phyloP scores from a whole-genome alignment of 2,329 filamentous ascomycete genomes.

The Fusarium nodosum region DNA sequence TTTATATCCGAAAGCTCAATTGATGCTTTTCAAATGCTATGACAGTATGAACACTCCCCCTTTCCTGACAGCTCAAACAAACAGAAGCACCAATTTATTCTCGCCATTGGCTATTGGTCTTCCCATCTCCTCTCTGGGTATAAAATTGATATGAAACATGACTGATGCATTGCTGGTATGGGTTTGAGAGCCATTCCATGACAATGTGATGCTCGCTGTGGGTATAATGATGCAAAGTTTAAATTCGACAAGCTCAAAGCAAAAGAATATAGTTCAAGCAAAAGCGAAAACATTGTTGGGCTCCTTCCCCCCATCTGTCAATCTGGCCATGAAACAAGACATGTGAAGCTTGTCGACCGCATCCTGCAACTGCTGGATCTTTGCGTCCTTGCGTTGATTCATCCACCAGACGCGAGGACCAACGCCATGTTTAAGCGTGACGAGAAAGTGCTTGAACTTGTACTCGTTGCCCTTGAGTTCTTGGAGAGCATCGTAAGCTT shows the following conservation, averaged over 20 bases:
- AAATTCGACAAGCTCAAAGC: background rate
- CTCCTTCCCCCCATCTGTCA: background rate
- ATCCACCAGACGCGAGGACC: background rate
- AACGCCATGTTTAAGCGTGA: background rate
- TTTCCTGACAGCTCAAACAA: background rate
- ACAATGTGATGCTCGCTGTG: background rate
- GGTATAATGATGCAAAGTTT: background rate
- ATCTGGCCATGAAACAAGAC: background rate
- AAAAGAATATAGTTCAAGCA: background rate
- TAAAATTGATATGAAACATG: background rate
- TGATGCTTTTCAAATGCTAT: background rate
- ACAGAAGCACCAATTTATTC: background rate
- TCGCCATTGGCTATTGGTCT: background rate
- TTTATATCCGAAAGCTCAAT: fast-evolving
- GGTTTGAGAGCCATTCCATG: background rate
- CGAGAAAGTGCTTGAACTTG: background rate
- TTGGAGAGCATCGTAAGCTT: background rate
- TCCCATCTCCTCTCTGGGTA: background rate
- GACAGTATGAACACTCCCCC: background rate
- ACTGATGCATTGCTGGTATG: background rate
- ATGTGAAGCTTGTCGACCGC: background rate
- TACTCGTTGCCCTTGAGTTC: background rate
- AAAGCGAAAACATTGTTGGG: background rate
- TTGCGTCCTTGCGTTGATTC: background rate
- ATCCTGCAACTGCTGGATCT: background rate